phyloP scores from a whole-genome alignment of 2,329 filamentous ascomycete genomes.

The Ophiostoma tasmaniense region DNA sequence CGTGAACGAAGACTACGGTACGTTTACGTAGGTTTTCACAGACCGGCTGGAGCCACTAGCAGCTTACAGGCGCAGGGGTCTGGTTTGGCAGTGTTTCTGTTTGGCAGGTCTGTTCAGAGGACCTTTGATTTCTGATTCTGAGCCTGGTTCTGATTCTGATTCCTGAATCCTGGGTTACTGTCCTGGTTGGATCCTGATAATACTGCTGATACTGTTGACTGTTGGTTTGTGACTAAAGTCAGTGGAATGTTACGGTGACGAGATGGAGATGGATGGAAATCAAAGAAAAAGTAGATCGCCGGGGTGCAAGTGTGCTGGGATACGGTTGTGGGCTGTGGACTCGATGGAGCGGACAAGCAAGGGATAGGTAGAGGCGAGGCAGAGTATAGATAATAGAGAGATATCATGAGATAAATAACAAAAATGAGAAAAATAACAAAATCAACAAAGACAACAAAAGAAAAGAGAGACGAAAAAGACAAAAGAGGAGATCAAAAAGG shows the following conservation, averaged over 20 bases:
- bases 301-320: neutral
- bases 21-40: constrained; percentile 5
- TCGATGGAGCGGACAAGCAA: constrained; percentile 9
- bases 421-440: neutral
- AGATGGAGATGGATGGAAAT: neutral
- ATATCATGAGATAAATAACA: neutral
- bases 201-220: neutral
- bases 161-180: too few species aligned
- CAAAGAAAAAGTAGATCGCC: neutral
- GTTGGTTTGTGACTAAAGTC: neutral
- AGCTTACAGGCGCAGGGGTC: neutral
- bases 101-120: neutral
- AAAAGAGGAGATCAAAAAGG: constrained; percentile 1
- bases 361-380: neutral
- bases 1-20: constrained; percentile 5
- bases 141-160: too few species aligned
- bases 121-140: too few species aligned
- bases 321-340: neutral
- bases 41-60: neutral
- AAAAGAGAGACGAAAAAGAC: constrained; percentile 12
- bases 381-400: neutral
- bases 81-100: neutral
- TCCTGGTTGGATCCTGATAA: too few species aligned
- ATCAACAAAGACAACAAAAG: neutral
- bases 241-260: neutral